These are phyloP conservation scores for Musa balbisiana DNA, from an alignment of 202 grass and related monocot genomes.

Conservation along the genomic window DNA sequence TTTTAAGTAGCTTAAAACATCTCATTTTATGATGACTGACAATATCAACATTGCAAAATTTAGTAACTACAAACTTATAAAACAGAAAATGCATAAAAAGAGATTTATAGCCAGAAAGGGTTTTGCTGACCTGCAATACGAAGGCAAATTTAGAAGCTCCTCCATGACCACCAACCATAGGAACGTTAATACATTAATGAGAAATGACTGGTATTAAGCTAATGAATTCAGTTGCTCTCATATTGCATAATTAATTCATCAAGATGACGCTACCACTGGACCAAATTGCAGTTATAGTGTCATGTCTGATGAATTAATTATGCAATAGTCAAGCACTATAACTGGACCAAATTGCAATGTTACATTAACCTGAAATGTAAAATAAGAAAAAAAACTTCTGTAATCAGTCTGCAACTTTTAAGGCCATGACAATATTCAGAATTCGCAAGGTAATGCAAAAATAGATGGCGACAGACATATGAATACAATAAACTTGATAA, in stretches of 20 bases:
- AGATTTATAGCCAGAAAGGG: conserved; percentile 1
- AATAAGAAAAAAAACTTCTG: too few species aligned
- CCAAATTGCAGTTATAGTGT: too few species aligned
- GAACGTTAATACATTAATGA: conserved; percentile 40
- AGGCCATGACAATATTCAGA: not conserved
- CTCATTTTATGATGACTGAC: not conserved
- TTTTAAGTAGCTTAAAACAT: not conserved
- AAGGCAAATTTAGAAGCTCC: conserved; percentile 91
- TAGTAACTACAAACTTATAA: not conserved
- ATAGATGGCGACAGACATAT: too few species aligned
- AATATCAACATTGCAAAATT: too few species aligned
- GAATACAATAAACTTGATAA: not conserved
- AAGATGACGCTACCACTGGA: not conserved
- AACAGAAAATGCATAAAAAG: conserved; percentile 1
- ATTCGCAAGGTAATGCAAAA: not conserved
- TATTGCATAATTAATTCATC: not conserved
- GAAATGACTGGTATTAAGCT: not conserved
- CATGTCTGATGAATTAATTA: too few species aligned
- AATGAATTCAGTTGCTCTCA: not conserved
- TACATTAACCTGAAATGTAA: too few species aligned
- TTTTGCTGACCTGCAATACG: conserved; percentile 52
- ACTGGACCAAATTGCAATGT: too few species aligned
- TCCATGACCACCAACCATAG: conserved; percentile 85
- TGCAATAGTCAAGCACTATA: too few species aligned
- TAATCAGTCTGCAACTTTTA: too few species aligned